phyloP scores from a whole-genome alignment of 2,329 filamentous ascomycete species.

The Rhinocladiella similis region DNA sequence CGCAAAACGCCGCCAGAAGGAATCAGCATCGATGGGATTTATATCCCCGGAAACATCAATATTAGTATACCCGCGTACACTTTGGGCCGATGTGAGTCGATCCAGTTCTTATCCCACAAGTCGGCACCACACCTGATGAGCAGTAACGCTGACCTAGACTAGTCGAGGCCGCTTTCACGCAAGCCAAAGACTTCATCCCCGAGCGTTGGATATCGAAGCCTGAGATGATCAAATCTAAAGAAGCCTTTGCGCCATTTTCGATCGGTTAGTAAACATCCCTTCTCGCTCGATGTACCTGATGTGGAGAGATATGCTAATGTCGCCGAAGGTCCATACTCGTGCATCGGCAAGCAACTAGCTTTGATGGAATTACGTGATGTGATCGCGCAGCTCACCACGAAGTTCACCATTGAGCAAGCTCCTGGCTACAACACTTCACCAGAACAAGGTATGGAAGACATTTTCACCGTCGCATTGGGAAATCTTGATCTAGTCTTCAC shows the following conservation, averaged over 20 bases:
- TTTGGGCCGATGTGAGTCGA: conserved; percentile 27
- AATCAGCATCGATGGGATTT: conserved; percentile 36
- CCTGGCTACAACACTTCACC: conserved; percentile 1
- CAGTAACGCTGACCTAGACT: background rate
- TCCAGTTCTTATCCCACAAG: conserved; percentile 30
- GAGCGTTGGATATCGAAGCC: conserved; percentile 39
- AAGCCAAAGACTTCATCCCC: conserved; percentile 37
- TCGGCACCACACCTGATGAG: background rate
- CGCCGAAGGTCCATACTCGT: conserved; percentile 30
- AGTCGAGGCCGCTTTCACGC: conserved; percentile 35
- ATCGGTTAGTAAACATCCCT: conserved; percentile 37
- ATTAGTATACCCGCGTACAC: conserved; percentile 27
- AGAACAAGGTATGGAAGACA: conserved; percentile 14
- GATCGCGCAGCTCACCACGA: conserved; percentile 3
- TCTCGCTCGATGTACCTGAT: too few relatives aligned
- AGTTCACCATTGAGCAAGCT: conserved; percentile 11
- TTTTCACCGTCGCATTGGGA: conserved; percentile 15
- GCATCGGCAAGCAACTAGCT: conserved; percentile 32
- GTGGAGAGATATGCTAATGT: background rate
- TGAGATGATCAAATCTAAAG: conserved; percentile 34
- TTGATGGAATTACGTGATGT: conserved; percentile 30
- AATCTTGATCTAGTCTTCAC: too few relatives aligned
- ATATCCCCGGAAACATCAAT: conserved; percentile 33
- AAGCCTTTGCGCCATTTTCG: conserved; percentile 37
- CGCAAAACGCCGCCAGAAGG: conserved; percentile 41